phyloP scores from a whole-genome alignment of 257 asterid species.

The Nicotiana tabacum region DNA sequence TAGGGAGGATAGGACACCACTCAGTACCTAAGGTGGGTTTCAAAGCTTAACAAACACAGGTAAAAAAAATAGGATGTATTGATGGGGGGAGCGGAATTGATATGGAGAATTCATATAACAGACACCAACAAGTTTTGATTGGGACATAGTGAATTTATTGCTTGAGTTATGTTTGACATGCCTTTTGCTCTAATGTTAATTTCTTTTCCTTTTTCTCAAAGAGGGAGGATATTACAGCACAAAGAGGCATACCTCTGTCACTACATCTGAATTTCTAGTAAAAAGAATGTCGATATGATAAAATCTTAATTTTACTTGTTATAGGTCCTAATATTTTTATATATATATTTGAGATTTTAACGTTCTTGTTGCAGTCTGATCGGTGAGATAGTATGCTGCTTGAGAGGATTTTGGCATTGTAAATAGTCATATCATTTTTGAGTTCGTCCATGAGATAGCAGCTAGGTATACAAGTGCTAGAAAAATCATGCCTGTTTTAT shows the following conservation, averaged over 20 bases:
- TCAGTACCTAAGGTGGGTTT: background rate
- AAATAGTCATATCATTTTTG: background rate
- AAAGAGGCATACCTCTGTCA: background rate
- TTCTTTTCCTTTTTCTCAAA: background rate
- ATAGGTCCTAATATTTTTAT: background rate
- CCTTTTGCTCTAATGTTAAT: background rate
- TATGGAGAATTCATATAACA: background rate
- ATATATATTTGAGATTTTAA: background rate
- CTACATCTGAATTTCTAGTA: conserved; percentile 1
- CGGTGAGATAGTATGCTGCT: background rate
- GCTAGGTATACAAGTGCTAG: background rate
- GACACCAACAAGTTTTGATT: background rate
- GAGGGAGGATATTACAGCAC: background rate
- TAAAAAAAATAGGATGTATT: background rate
- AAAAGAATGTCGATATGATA: background rate
- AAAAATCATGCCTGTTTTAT: conserved; percentile 42
- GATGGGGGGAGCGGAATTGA: background rate
- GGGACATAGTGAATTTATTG: background rate
- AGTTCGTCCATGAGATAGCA: conserved; percentile 13
- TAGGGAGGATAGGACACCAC: background rate
- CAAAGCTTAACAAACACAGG: background rate
- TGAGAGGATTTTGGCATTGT: conserved; percentile 6
- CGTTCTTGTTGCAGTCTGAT: conserved; percentile 4
- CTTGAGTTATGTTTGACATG: background rate
- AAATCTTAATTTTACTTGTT: background rate